Base-by-base conservation (phyloP, 1,284 basidiomycete species). In the Pseudozyma pruni region DNA sequence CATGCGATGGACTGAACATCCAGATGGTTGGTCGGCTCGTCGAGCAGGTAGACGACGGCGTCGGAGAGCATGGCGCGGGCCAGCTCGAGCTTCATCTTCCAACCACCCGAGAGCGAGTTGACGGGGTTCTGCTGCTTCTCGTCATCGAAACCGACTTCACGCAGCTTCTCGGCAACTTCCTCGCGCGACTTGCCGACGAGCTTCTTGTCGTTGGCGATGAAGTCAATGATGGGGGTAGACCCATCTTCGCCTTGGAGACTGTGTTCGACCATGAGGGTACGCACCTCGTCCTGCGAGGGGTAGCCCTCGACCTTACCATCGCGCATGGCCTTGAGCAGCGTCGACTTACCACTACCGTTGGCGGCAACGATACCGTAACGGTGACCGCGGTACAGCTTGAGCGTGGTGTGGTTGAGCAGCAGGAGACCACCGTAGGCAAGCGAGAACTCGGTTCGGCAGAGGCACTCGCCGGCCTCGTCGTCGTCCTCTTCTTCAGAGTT, bases 41-140 rank as follows among this genome's bases (percentile, higher is more conserved):
- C 93, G 49, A 98, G 88, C 52, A 98, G 86, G 43, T 97, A 87
- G 50, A 97, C 88, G 84, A 97, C 94, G 34, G 94, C 96, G 29
- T 73, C 73, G 20, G 75, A 71, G 39, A 75, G 62, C 74, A 75
- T 75, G 22, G 77, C 74, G 33, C 72, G 64, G 91, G 88, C 85
- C 91, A 95, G 67, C 93, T 88, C 86, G 83, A 86, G 79, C 80
- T 93, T 93, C 95, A 98, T 98, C 87, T 98, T 98, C 95, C 95
- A 98, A 48, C 96, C 95, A 83, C 96, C 96, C 19, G 94, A 97
- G 60, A 98, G 86, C 51, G 92, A 91, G 45, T 91, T 91, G 62
- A 98, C 94, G 40, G 89, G 85, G 80, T 95, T 91, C 37, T 87
- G 84, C 84, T 98, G 94, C 67, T 93, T 88, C 58, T 87, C 88